Percentiles rank a stretch among this genome's conserved stretches.
phyloP scores from a whole-genome alignment of 345 rosid genomes.

The Hypericum perforatum region DNA sequence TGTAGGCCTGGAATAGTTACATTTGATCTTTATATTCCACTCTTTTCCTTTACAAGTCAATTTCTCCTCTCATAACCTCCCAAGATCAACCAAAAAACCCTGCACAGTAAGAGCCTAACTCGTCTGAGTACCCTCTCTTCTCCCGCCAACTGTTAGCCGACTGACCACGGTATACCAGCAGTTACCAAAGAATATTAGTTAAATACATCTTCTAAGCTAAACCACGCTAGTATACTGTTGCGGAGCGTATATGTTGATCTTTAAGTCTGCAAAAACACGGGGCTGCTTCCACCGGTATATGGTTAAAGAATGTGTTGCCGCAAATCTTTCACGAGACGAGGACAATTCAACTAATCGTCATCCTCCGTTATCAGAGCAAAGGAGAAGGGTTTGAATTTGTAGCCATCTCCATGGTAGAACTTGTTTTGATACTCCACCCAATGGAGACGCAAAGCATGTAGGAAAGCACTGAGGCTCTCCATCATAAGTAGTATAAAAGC shows the following conservation, averaged over 20 bases:
- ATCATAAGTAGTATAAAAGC: constrained; percentile 86
- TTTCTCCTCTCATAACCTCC: constrained; percentile 5
- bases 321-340: constrained; percentile 5
- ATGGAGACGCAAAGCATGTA: constrained; percentile 94
- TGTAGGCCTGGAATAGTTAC: constrained; percentile 7
- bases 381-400: constrained; percentile 84
- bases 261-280: constrained; percentile 12
- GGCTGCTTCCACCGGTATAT: constrained; percentile 8
- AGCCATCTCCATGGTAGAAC: constrained; percentile 91
- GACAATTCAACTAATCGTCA: constrained; percentile 35
- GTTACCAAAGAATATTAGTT: constrained; percentile 15
- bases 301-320: constrained; percentile 5
- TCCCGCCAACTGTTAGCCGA: no score
- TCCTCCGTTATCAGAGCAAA: constrained; percentile 60
- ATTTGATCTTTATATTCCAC: constrained; percentile 14
- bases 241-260: constrained; percentile 8
- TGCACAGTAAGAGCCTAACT: constrained; percentile 1
- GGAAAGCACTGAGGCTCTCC: constrained; percentile 96
- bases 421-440: constrained; percentile 93
- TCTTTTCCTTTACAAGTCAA: constrained; percentile 25
- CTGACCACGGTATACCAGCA: constrained; percentile 8
- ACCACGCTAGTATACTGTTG: constrained; percentile 10
- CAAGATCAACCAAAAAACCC: constrained; percentile 1
- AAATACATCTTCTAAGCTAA: constrained; percentile 17
- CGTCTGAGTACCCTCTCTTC: constrained; percentile 5